Evolutionary conservation across 2,329 filamentous ascomycete species (phyloP), one percentile per base, ranked within the genome.

Genomic region (Verticillium tricorpus): DNA sequence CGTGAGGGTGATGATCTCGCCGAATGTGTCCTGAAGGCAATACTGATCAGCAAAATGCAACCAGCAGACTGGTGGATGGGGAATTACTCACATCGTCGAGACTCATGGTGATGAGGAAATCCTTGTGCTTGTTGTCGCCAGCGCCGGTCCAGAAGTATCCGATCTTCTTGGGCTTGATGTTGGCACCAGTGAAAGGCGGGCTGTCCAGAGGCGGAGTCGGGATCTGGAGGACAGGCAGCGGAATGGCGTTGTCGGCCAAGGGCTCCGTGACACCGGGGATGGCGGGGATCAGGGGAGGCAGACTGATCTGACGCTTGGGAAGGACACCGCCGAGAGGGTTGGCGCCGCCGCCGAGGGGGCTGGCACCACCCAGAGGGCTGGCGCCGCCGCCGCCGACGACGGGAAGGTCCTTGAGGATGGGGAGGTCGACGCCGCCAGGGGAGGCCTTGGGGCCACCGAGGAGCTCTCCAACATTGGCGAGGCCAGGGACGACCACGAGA

Each of bases 141-240:
- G 85, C 77, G 19, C 80, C 85, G 59, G 84, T 86, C 84, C 84
- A 87, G 74, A 87, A 87, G 72, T 87, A 87, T 0, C 84, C 85
- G 69, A 88, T 84, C 76, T 88, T 88, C 80, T 87, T 88, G 32
- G 85, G 85, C 74, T 82, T 83, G 69, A 87, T 80, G 63, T 83
- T 74, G 69, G 81, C 83, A 2, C 78, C 74, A 12, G 74, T 76
- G 63, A 86, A 86, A 7, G 80, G 80, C 9, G 78, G 79, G 66
- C 81, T 84, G 2, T 77, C 73, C n/a, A 87, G 70, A 0, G 85
- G 80, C 57, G 85, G 85, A n/a, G 82, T 85, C 2, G 85, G 85
- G 5, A 84, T 60, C 68, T 87, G 85, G 12, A 88, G 72, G 61
- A 88, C 81, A 4, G 85, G 85, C 31, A 87, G 72, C 12, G 85